Evolutionary conservation across 1,284 basidiomycete species (phyloP), one percentile per base, ranked within the genome.

Genomic region (Ceratobasidium sp.): DNA sequence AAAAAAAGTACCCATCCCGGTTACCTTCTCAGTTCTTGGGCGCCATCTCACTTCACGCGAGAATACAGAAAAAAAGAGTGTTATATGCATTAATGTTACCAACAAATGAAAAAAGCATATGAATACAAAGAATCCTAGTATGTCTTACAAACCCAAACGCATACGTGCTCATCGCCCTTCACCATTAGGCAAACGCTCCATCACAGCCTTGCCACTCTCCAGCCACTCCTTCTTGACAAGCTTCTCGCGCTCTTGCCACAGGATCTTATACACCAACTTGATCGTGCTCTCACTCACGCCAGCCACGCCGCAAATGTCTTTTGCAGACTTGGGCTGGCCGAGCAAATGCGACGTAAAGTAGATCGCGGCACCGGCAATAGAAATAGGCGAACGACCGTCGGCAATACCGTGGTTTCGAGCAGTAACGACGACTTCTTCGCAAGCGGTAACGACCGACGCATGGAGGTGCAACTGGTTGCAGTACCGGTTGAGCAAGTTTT

Each of bases 211-310:
- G 36, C 89, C 89, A 8, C 87, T 85, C 69, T 89, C 86, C 71
- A 92, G 82, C 90, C 90, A 91, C 74, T 91, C 85, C 76, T 88
- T 80, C 79, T 91, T 90, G 68, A 91, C 87, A 78, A 93, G 74
- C 80, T 85, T 88, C 75, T 88, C 85, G 78, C 80, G 87, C 52
- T 87, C 86, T 9, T 78, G 77, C 74, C 85, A 89, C 75, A 91
- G 90, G 73, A 89, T 76, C 71, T 85, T 81, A 76, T 92, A 92
- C 70, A 92, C 89, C 78, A 95, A 80, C 80, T 94, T 94, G 77
- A 98, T 96, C 57, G 96, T 98, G 60, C 93, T 90, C 76, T 98
- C 95, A 75, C 93, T 95, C n/a, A 98, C 95, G 8, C 93, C 93
- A 0, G 94, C 95, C n/a, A 98, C 91, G n/a, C 83, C 80, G 72